Evolutionary conservation across 306 rosid genomes (phyloP).

Genomic region (Aeschynomene evenia): DNA sequence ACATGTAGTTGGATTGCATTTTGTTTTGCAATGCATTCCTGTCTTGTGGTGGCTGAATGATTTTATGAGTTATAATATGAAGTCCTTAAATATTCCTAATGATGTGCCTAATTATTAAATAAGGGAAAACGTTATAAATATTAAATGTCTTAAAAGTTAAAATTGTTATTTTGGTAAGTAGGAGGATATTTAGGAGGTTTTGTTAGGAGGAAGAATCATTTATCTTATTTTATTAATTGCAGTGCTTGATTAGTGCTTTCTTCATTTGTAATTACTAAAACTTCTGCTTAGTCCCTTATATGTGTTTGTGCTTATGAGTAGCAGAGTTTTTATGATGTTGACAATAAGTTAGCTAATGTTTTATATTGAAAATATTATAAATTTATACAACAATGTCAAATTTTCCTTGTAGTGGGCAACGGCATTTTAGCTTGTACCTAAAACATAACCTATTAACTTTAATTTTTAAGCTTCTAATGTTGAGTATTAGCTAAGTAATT

Average conservation of each 20-base stretch:
- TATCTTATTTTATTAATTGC: too few relatives aligned
- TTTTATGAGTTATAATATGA: background rate
- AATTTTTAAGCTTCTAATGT: background rate
- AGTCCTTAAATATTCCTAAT: too few relatives aligned
- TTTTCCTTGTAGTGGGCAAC: background rate
- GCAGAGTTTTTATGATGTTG: background rate
- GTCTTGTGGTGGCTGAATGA: background rate
- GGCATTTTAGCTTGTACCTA: background rate
- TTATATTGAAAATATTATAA: background rate
- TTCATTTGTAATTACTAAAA: background rate
- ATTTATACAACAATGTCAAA: background rate
- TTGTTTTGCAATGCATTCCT: too few relatives aligned
- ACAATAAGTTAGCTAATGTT: background rate
- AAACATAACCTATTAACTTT: background rate
- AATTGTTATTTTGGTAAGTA: too few relatives aligned
- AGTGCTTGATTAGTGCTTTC: constrained; percentile 10
- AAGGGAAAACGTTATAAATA: too few relatives aligned
- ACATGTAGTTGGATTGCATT: too few relatives aligned
- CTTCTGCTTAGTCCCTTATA: constrained; percentile 2
- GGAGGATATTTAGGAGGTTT: too few relatives aligned
- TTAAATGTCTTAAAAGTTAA: too few relatives aligned
- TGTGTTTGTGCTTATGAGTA: constrained; percentile 7
- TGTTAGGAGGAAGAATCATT: too few relatives aligned
- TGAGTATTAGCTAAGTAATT: background rate
- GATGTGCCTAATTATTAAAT: too few relatives aligned